Base-by-base conservation (phyloP, 1,284 basidiomycete genomes). In the Sporisorium exsertum region DNA sequence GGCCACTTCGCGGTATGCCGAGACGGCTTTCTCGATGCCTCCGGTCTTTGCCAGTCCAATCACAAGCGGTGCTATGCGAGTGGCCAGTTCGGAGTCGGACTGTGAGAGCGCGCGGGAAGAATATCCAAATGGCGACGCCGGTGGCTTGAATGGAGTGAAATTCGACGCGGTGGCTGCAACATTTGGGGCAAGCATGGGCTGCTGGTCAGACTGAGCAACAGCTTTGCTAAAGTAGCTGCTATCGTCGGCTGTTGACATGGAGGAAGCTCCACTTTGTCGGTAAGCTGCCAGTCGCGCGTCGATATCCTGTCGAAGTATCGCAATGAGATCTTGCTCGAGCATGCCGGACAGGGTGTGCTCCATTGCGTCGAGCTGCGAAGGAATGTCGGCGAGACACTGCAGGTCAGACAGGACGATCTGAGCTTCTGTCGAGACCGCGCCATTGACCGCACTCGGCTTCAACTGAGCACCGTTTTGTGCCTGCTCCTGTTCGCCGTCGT, bases 1-100 rank as follows among this genome's bases (percentile, higher is more conserved):
- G 12, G 92, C 92, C 1, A 90, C 89, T 50, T 93, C 91, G 73
- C 92, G 88, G 92, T 94, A 98, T 15, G 91, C 90, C 2, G 88
- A 79, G 16, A 91, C 87, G 0, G 92, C 90, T 54, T 91, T 90
- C 42, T 91, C 91, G 42, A 93, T 85, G 6, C 91, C 91, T 32
- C 90, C 90, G 2, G 94, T 94, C 65, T 92, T 89, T 18, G 91
- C 86, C 42, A 98, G 88, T 0, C 93, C 93, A 32, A 91, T 88
- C 26, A 97, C 85, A 55, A 95, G 85, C 0, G 93, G 93, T 20
- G 89, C 88, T 51, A 94, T 80, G 49, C 90, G 88, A 69, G 92
- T 90, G 53, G 88, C 88, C 29, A 93, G 80, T 3, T 58, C 58
- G 1, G 62, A 58, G 26, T 78, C 73, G 24, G 16, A 2, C 1